Evolutionary conservation across 306 rosid species (phyloP), one percentile per base, ranked within the genome.

Genomic region (Dalbergia cultrata): DNA sequence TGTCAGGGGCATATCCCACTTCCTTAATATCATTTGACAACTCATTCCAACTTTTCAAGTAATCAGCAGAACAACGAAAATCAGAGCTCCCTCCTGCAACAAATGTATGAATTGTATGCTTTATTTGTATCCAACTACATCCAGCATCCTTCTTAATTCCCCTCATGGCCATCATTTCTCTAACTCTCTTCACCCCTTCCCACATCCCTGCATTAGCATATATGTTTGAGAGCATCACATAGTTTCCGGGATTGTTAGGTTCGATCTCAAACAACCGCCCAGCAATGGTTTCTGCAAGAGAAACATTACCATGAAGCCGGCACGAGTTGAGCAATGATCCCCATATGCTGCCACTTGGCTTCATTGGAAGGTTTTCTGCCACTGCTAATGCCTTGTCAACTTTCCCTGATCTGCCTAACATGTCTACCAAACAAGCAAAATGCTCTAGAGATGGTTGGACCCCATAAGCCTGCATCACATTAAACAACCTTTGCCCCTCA

Each of bases 291-390:
- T 88, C 86, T 1, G 86, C 91, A 0, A 84, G 84, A 67, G 47
- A 33, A 80, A 88, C 89, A 49, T 90, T 67, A 12, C 94, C 80
- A 22, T 84, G 41, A 21, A 88, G 86, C 44, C 82, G 53, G 74
- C 90, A 88, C 13, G 91, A 86, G 74, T 88, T 90, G 35, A 90
- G 85, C 81, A 90, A 74, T 26, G 91, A 90, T 9, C 91, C 93
- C 88, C 88, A 86, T 65, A 88, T 80, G 86, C 90, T 86, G 14
- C 88, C 87, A 74, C 83, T 82, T 3, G 90, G 90, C 63, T 75
- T 87, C 91, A 90, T 80, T n/a, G 91, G 90, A 87, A 90, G 80
- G 77, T 44, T 77, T 78, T 82, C 78, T 22, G 80, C 87, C 58
- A 78, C 68, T 37, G 50, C 35, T 59, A 86, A 72, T 8, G 90